Evolutionary conservation across 768 basidiomycete species (phyloP).

Genomic region (Leccinum rimulosum): DNA sequence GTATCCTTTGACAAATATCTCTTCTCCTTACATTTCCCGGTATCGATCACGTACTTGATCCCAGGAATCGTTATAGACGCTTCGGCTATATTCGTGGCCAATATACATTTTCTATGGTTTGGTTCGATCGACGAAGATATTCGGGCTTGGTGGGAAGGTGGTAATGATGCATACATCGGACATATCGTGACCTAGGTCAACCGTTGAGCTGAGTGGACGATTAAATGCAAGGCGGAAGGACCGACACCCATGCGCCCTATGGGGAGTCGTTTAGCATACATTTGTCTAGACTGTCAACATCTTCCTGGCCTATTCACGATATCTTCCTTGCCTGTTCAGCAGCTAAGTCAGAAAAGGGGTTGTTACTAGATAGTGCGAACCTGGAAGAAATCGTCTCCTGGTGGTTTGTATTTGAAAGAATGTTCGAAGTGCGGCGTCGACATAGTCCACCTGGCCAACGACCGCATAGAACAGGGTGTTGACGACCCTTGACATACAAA

Average conservation of each 20-base stretch:
- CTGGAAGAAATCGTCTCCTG: constrained; percentile 91
- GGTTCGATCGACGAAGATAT: constrained; percentile 69
- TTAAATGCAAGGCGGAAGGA: not conserved
- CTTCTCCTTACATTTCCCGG: constrained; percentile 95
- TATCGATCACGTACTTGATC: constrained; percentile 93
- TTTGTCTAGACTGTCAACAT: constrained; percentile 85
- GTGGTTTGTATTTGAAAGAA: constrained; percentile 88
- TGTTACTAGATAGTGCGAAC: constrained; percentile 31
- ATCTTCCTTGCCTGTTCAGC: constrained; percentile 80
- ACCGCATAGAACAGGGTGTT: constrained; percentile 85
- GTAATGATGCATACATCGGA: constrained; percentile 86
- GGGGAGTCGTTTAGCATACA: constrained; percentile 71
- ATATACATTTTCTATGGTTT: constrained; percentile 82
- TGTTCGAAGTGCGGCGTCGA: constrained; percentile 86
- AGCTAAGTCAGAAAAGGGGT: not conserved
- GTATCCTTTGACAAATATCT: constrained; percentile 60
- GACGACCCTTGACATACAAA: constrained; percentile 88
- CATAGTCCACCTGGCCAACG: constrained; percentile 74
- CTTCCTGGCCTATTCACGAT: constrained; percentile 85
- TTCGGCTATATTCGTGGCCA: constrained; percentile 98
- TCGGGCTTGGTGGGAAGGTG: constrained; percentile 70
- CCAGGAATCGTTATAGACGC: constrained; percentile 97
- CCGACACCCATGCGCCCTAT: constrained; percentile 49
- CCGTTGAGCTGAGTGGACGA: not conserved
- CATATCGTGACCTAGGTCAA: constrained; percentile 61